These are phyloP conservation scores for Fraxinus cuspidata DNA, from an alignment of 257 asterid genomes.

Conservation along the genomic window DNA sequence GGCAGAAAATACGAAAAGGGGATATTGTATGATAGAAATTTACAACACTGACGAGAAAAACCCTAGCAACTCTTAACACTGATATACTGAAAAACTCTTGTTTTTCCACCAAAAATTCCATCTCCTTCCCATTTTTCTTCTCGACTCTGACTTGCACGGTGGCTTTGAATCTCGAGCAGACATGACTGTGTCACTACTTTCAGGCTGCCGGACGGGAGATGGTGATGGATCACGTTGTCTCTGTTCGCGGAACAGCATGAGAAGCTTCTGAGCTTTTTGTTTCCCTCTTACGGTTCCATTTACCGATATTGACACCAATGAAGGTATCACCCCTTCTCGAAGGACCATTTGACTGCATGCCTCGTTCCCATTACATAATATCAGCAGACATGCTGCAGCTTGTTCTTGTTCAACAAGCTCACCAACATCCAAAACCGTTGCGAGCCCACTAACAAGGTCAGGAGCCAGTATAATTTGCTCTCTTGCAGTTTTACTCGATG, in stretches of 20 bases:
- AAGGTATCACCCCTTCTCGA: constrained; percentile 96
- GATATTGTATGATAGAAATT: constrained; percentile 13
- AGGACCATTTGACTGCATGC: constrained; percentile 89
- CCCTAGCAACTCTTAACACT: constrained; percentile 36
- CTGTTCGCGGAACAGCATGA: constrained; percentile 92
- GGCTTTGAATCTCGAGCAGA: constrained; percentile 49
- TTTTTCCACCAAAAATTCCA: constrained; percentile 72
- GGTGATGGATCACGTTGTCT: constrained; percentile 78
- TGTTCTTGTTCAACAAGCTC: constrained; percentile 92
- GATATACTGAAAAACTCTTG: constrained; percentile 70
- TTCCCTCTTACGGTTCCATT: constrained; percentile 91
- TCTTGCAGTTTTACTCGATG: constrained; percentile 61
- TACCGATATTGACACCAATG: constrained; percentile 85
- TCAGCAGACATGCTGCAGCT: constrained; percentile 80
- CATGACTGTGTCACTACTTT: constrained; percentile 30
- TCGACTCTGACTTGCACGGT: constrained; percentile 63
- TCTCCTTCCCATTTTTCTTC: constrained; percentile 61
- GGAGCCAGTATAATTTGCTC: constrained; percentile 60
- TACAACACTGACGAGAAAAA: constrained; percentile 23
- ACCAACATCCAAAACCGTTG: constrained; percentile 66
- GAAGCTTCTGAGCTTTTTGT: constrained; percentile 96
- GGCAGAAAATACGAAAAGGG: not conserved
- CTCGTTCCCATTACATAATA: constrained; percentile 71
- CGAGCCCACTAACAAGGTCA: constrained; percentile 61
- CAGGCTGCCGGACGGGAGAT: constrained; percentile 30